A percentile compares a stretch with the other conserved stretches of the same genome.
Conservation (phyloP, 1,284 basidiomycete species). For the Ustilago crameri region DNA sequence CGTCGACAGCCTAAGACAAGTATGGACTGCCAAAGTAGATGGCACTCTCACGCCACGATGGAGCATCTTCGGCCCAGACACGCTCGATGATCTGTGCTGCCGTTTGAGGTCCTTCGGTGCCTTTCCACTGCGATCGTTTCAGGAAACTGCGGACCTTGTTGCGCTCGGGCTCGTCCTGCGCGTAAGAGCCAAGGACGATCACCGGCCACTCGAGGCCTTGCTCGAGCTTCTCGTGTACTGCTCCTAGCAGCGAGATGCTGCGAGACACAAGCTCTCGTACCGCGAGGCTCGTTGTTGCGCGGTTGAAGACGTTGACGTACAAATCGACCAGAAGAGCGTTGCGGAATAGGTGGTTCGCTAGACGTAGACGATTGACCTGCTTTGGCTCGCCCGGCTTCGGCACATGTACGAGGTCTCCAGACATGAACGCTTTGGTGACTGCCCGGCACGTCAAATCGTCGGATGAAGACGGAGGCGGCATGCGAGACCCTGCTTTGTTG, state of each 20-base stretch:
- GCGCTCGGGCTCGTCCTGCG: slow-evolving; percentile 13
- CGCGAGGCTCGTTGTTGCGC: slow-evolving; percentile 16
- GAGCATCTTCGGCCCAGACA: slow-evolving; percentile 26
- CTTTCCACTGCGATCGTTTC: slow-evolving; percentile 27
- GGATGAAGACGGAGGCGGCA: slow-evolving; percentile 3
- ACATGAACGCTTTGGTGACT: slow-evolving; percentile 19
- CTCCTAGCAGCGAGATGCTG: slow-evolving; percentile 25
- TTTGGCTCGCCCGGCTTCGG: slow-evolving; percentile 8
- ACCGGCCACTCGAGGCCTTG: slow-evolving; percentile 41
- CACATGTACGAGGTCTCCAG: slow-evolving; percentile 26
- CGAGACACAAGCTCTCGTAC: slow-evolving; percentile 34
- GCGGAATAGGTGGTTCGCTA: slow-evolving; percentile 43
- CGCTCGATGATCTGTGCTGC: slow-evolving; percentile 33
- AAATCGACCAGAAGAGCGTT: slow-evolving; percentile 41
- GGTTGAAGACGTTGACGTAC: slow-evolving; percentile 44
- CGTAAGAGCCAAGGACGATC: slow-evolving; percentile 36
- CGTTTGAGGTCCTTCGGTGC: slow-evolving; percentile 13
- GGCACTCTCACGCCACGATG: slow-evolving; percentile 38
- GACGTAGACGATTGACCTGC: slow-evolving; percentile 40
- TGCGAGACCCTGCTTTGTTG: slow-evolving; percentile 8
- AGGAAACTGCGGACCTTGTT: slow-evolving; percentile 21
- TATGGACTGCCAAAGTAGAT: slow-evolving; percentile 43
- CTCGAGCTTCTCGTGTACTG: slow-evolving; percentile 28
- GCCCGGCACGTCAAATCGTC: slow-evolving; percentile 3
- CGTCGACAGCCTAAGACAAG: slow-evolving; percentile 11